Evolutionary conservation across 306 rosid species (phyloP), one percentile per base, ranked within the genome.

Genomic region (Rosa rugosa): DNA sequence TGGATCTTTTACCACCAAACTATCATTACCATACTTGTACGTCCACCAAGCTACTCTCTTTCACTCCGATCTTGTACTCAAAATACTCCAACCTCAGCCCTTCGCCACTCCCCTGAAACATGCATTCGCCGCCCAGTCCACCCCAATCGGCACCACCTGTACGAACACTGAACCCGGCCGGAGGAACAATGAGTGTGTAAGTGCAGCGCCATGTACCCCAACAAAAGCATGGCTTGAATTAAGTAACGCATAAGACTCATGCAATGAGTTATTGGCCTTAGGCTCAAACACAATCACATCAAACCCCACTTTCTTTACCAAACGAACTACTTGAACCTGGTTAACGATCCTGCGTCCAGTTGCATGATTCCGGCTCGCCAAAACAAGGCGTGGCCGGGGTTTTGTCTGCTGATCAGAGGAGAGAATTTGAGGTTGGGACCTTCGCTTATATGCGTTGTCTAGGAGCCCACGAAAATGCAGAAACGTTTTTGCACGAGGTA

Each of bases 191-290:
- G 54, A 50, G 71, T 87, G 83, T 17, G 95, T 91, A 11, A 88
- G 70, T 4, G 84, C 91, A 0, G 86, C 88, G 1, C 96, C 91
- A 49, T 89, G 96, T 1, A 91, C 85, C 4, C 91, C 93, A 6
- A 89, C 41, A 77, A 87, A 8, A 2, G 51, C 90, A 67, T 90
- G 78, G 49, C 87, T 84, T 2, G 72, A 41, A 44, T 86, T 83
- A 14, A 86, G 12, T 46, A 83, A 1, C 50, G 47, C 65, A 49
- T 57, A 85, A 12, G 68, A 38, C 6, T 83, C 5, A 0, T 46
- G 51, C 76, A 87, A 27, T 7, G 74, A 46, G 5, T 49, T 42
- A 0, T 75, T 14, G 7, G 11, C 49, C 5, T 75, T 73, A 38
- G 87, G 79, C 42, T 81, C 83, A 6, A 83, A 73, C 9, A 86